Base-by-base conservation (phyloP, 805 yeast genomes). In the Huiozyma naganishii region DNA sequence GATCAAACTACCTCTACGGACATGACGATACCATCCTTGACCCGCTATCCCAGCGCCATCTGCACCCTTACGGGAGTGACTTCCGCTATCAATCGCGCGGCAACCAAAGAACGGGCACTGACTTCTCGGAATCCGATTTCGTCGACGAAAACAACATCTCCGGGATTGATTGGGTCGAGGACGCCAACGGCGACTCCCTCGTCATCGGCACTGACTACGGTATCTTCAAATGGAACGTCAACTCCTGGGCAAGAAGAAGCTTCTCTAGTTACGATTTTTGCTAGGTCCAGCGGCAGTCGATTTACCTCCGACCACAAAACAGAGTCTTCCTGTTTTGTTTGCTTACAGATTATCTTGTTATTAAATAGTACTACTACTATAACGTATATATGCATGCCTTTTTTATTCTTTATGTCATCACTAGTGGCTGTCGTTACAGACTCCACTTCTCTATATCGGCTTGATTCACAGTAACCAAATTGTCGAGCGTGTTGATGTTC, bases 191-290 rank as follows among this genome's bases (percentile, higher is more conserved):
- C 0, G 68, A 76, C 13, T 68, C 71, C 33, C 58, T 82, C 34
- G 65, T 77, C 6, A 74, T 82, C 32, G 89, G 85, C 1, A 71
- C 78, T 42, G 80, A 77, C 46, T 76, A 73, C 37, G 94, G 94
- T 0, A 65, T 85, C 17, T 68, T 79, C 39, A 69, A 71, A 50
- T 84, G 90, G 88, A 76, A 74, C 37, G 72, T 84, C 39, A 83
- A 82, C 52, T 70, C 76, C 11, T 73, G 79, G 73, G 74, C 76
- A 29, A 67, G 85, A 53, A 65, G 82, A 45, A 74, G 80, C 45
- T 76, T 76, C 49, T 80, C 83, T 2, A 70, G 79, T 43, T 76
- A 67, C 50, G 72, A 69, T 44, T 62, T 71, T 41, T 66, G 71
- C 44, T 73, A 52, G 61, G 27, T 7, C 11, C 10, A 32, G 10